A percentile compares a stretch with the other conserved stretches of the same genome.
These are phyloP conservation scores for Starmerella apis DNA, from an alignment of 805 yeast genomes.

Conservation along the genomic window DNA sequence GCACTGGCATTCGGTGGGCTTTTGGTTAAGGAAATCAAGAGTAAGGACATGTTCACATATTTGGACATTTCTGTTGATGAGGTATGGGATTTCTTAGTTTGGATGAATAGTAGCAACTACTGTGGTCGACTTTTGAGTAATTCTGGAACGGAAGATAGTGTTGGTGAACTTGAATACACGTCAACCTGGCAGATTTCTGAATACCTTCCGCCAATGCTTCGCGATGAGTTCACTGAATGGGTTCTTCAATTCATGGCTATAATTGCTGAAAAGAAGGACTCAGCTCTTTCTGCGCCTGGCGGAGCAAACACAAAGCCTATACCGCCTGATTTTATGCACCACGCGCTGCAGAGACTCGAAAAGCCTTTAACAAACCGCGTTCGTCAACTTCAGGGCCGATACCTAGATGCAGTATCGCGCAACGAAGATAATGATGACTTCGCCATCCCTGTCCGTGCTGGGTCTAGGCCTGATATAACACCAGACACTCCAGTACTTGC, in stretches of 20 bases:
- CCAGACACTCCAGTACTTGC: conserved; percentile 65
- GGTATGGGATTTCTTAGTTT: conserved; percentile 86
- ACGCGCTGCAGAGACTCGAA: conserved; percentile 41
- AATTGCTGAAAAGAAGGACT: conserved; percentile 39
- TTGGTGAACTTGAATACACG: conserved; percentile 34
- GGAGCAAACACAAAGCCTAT: conserved; percentile 2
- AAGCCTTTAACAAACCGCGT: conserved; percentile 57
- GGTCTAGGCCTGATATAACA: conserved; percentile 42
- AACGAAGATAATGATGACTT: conserved; percentile 56
- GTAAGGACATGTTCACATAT: conserved; percentile 72
- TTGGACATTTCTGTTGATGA: conserved; percentile 61
- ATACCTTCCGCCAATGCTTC: conserved; percentile 64
- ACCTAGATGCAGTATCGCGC: conserved; percentile 58
- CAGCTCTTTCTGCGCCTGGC: background rate
- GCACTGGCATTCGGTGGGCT: conserved; percentile 88
- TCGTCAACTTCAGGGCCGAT: conserved; percentile 53
- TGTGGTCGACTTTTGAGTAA: conserved; percentile 46
- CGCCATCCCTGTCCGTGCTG: conserved; percentile 66
- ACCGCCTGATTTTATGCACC: conserved; percentile 27
- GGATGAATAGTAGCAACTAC: conserved; percentile 89
- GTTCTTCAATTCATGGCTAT: conserved; percentile 62
- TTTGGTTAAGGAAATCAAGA: conserved; percentile 61
- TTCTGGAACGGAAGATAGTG: conserved; percentile 17
- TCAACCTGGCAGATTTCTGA: conserved; percentile 70
- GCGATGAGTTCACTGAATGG: conserved; percentile 84